Percentiles rank a stretch among this genome's conserved stretches.
Evolutionary conservation across 441 rosid genomes (phyloP).

Genomic region (Viola pubescens): DNA sequence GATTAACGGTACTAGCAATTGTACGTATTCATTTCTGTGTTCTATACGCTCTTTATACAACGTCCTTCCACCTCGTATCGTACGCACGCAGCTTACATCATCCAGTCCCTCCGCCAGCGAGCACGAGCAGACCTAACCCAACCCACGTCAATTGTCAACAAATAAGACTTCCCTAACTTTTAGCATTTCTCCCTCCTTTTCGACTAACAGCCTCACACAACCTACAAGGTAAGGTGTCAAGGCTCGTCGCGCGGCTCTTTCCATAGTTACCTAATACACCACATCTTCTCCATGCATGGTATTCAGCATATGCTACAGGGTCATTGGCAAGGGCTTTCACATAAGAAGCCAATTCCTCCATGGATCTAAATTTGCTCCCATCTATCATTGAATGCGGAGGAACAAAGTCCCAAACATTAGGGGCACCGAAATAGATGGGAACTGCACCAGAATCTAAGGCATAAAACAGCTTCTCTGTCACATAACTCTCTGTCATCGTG

Average conservation of each 20-base stretch:
- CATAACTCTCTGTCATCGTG: constrained; percentile 71
- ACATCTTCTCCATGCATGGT: constrained; percentile 89
- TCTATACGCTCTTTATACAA: neutral
- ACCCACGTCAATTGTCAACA: constrained; percentile 2
- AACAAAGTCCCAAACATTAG: constrained; percentile 62
- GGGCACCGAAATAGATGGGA: constrained; percentile 80
- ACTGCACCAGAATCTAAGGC: constrained; percentile 72
- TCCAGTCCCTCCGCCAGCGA: constrained; percentile 4
- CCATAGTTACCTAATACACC: constrained; percentile 59
- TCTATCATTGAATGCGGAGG: constrained; percentile 74
- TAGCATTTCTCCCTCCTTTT: constrained; percentile 58
- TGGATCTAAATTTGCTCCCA: constrained; percentile 51
- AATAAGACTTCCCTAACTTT: constrained; percentile 19
- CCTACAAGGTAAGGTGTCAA: constrained; percentile 77
- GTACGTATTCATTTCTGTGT: constrained; percentile 5
- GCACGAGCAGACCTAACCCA: neutral
- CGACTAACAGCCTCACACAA: constrained; percentile 63
- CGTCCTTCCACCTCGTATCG: constrained; percentile 12
- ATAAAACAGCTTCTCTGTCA: constrained; percentile 81
- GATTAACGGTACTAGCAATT: neutral
- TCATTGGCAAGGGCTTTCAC: constrained; percentile 52
- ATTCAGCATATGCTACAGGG: constrained; percentile 65
- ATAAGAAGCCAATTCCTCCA: constrained; percentile 53
- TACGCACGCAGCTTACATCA: neutral
- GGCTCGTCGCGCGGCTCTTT: constrained; percentile 50